These are phyloP conservation scores for Thalassia testudinum DNA, from an alignment of 116 monocot species.

Conservation along the genomic window DNA sequence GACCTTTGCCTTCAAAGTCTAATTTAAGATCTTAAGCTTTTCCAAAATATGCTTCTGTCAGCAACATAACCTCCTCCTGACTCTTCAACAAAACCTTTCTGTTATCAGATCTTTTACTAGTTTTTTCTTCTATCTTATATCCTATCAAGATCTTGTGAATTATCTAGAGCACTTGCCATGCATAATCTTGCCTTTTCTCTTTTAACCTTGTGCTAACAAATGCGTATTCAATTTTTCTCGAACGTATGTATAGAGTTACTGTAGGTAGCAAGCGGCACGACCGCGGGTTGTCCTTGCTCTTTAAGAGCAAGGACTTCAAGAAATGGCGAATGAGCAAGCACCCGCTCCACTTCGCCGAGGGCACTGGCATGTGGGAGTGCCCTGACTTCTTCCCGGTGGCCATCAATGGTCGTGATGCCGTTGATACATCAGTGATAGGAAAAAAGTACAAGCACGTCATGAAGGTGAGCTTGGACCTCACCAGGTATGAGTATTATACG, in stretches of 20 bases:
- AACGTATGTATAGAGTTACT: slow-evolving; percentile 4
- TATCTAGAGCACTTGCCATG: too few species aligned
- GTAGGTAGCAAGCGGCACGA: slow-evolving; percentile 9
- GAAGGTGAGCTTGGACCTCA: slow-evolving; percentile 36
- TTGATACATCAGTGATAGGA: slow-evolving; percentile 15
- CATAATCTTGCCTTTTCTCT: too few species aligned
- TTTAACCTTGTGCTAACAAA: too few species aligned
- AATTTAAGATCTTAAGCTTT: too few species aligned
- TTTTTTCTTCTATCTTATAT: too few species aligned
- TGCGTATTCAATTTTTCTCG: too few species aligned
- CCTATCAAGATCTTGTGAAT: too few species aligned
- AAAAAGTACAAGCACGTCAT: slow-evolving; percentile 25
- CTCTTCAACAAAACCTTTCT: too few species aligned
- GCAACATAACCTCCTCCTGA: too few species aligned
- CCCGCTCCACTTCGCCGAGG: slow-evolving; percentile 37
- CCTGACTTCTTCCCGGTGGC: slow-evolving; percentile 63
- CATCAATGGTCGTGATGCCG: slow-evolving; percentile 6
- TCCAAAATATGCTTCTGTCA: too few species aligned
- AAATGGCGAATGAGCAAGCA: slow-evolving; percentile 29
- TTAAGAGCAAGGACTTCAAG: slow-evolving; percentile 51
- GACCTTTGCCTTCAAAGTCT: too few species aligned
- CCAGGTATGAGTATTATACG: slow-evolving; percentile 34
- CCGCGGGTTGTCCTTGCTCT: slow-evolving; percentile 15
- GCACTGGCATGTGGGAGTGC: slow-evolving; percentile 84
- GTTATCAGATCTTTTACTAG: too few species aligned